A percentile compares a stretch with the other conserved stretches of the same genome.
Evolutionary conservation across 768 basidiomycete species (phyloP).

Genomic region (Cyclocybe cylindracea): DNA sequence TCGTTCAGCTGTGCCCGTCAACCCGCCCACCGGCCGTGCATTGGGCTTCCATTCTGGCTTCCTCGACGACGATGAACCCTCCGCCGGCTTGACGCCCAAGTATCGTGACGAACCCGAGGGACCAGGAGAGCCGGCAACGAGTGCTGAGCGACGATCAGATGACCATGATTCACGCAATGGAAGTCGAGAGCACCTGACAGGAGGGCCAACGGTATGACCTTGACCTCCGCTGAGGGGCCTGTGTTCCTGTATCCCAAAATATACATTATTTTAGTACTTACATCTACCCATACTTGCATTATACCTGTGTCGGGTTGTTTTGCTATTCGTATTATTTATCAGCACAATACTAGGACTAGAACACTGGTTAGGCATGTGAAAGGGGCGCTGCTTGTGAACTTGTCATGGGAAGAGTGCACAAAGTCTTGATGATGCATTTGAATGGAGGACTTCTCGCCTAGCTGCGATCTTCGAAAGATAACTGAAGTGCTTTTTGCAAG

Average conservation of each 20-base stretch:
- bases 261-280: neutral
- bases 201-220: neutral
- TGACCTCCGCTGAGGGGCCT: too few relatives aligned
- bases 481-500: too few relatives aligned
- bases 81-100: slow-evolving; percentile 33
- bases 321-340: too few relatives aligned
- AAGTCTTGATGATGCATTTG: too few relatives aligned
- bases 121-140: neutral
- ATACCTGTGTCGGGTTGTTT: too few relatives aligned
- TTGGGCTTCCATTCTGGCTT: slow-evolving; percentile 78
- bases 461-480: too few relatives aligned
- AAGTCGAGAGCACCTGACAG: slow-evolving; percentile 16
- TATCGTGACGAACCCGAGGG: slow-evolving; percentile 57
- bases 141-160: slow-evolving; percentile 11
- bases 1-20: slow-evolving; percentile 11
- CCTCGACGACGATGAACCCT: slow-evolving; percentile 75
- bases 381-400: too few relatives aligned
- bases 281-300: neutral
- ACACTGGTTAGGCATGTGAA: too few relatives aligned
- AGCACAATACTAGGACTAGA: too few relatives aligned
- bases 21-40: slow-evolving; percentile 34
- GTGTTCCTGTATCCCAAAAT: neutral
- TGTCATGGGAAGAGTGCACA: too few relatives aligned
- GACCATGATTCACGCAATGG: slow-evolving; percentile 6
- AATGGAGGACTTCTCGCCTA: too few relatives aligned